A percentile compares a stretch with the other conserved stretches of the same genome.
Conservation (phyloP, 2,329 filamentous ascomycete species). For the Aspergillus sergii region DNA sequence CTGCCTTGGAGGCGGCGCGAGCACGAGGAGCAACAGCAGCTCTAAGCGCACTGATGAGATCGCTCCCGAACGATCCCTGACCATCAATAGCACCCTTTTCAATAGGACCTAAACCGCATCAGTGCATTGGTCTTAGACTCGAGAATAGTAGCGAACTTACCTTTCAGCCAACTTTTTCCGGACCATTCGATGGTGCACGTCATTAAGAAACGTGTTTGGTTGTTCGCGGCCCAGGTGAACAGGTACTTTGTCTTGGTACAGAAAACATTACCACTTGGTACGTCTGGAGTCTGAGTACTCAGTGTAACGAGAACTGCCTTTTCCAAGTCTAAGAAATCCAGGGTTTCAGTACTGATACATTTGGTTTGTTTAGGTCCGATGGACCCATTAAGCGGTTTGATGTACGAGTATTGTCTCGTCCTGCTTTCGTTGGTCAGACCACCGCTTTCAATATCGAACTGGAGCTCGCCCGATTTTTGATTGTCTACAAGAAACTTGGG, state of each 20-base stretch:
- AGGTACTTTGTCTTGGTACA: constrained; percentile 92
- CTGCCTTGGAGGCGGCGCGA: constrained; percentile 52
- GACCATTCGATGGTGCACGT: constrained; percentile 94
- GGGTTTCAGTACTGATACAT: constrained; percentile 80
- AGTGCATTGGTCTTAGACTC: constrained; percentile 23
- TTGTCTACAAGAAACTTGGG: constrained; percentile 81
- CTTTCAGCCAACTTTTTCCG: constrained; percentile 97
- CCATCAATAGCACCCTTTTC: constrained; percentile 94
- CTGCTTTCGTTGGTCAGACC: constrained; percentile 75
- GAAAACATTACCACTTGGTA: constrained; percentile 91
- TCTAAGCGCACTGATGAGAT: constrained; percentile 74
- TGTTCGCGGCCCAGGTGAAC: constrained; percentile 86
- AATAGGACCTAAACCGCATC: constrained; percentile 70
- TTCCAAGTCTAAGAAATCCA: constrained; percentile 86
- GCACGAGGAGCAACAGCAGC: constrained; percentile 69
- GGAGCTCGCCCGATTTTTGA: constrained; percentile 86
- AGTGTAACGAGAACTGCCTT: constrained; percentile 82
- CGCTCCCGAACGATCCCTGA: constrained; percentile 79
- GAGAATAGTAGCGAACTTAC: constrained; percentile 51
- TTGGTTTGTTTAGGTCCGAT: constrained; percentile 95
- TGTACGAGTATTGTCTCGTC: constrained; percentile 77
- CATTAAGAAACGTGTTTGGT: constrained; percentile 80
- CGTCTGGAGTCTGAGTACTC: constrained; percentile 87
- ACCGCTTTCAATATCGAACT: constrained; percentile 79
- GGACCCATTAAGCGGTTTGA: constrained; percentile 80